Conservation (phyloP, 1,284 basidiomycete species). For the Ganoderma multipileum region DNA sequence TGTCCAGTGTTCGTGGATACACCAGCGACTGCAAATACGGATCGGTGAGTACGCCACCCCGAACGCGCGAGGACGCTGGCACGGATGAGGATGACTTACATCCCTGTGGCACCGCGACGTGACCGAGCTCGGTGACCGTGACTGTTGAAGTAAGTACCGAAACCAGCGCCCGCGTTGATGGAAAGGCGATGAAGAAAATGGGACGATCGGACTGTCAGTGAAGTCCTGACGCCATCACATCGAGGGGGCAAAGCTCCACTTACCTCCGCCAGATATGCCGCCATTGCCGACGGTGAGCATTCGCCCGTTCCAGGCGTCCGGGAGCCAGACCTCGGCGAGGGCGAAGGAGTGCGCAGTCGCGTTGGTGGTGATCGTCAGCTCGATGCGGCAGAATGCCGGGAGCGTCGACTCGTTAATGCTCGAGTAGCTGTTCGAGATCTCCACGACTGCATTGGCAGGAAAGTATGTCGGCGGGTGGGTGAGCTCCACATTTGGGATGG, state of each 20-base stretch:
- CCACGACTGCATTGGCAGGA: conserved; percentile 23
- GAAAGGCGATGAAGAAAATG: background rate
- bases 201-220: background rate
- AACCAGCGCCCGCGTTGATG: background rate
- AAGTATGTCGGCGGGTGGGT: conserved; percentile 23
- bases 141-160: conserved; percentile 20
- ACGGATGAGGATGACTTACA: conserved; percentile 26
- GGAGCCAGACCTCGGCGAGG: conserved; percentile 40
- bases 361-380: conserved; percentile 34
- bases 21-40: conserved; percentile 33
- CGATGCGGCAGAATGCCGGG: conserved; percentile 33
- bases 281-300: conserved; percentile 38
- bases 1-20: conserved; percentile 40
- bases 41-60: background rate
- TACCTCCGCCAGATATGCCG: conserved; percentile 38
- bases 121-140: conserved; percentile 37
- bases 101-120: conserved; percentile 35
- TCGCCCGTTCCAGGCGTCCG: conserved; percentile 39
- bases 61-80: background rate
- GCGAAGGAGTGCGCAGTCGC: conserved; percentile 33
- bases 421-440: conserved; percentile 33
- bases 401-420: conserved; percentile 30
- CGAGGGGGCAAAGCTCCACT: conserved; percentile 1
- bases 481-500: conserved; percentile 18
- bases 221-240: background rate